Conservation (phyloP, 208 protist genomes). For the Herpetomonas muscarum region DNA sequence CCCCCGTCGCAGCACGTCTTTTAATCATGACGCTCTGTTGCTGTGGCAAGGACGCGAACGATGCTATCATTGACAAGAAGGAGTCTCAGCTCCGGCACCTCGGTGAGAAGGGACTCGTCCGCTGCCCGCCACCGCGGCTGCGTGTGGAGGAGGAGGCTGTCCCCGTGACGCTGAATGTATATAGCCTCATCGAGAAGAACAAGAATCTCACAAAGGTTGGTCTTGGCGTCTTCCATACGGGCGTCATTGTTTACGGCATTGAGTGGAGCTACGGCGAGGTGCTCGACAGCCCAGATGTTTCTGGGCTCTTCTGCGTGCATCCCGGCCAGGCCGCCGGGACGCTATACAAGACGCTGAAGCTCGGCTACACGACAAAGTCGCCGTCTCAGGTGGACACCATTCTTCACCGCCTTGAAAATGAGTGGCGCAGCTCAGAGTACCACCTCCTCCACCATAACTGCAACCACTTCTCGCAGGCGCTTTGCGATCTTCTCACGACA, state of each 20-base stretch:
- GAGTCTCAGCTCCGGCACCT: constrained; percentile 16
- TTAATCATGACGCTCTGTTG: constrained; percentile 43
- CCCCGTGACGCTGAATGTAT: constrained; percentile 78
- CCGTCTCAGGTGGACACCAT: constrained; percentile 86
- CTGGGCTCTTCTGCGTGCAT: constrained; percentile 76
- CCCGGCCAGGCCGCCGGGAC: constrained; percentile 64
- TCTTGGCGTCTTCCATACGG: constrained; percentile 85
- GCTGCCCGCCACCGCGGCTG: constrained; percentile 36
- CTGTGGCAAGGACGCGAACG: constrained; percentile 36
- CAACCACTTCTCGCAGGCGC: constrained; percentile 86
- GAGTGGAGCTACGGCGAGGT: constrained; percentile 90
- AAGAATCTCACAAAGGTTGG: constrained; percentile 61
- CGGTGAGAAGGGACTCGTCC: constrained; percentile 24
- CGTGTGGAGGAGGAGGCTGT: constrained; percentile 25
- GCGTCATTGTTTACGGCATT: constrained; percentile 87
- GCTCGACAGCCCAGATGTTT: constrained; percentile 47
- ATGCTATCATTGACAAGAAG: constrained; percentile 25
- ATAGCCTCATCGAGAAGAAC: constrained; percentile 71
- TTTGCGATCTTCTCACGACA: constrained; percentile 79
- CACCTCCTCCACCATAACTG: constrained; percentile 90
- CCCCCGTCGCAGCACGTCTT: neutral
- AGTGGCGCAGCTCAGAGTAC: constrained; percentile 84
- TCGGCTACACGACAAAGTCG: constrained; percentile 74
- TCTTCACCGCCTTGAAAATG: constrained; percentile 79
- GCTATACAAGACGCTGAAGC: constrained; percentile 56